Percentiles rank a stretch among this genome's conserved stretches.
phyloP scores from a whole-genome alignment of 805 yeast genomes.

The Schwanniomyces pseudopolymorphus region DNA sequence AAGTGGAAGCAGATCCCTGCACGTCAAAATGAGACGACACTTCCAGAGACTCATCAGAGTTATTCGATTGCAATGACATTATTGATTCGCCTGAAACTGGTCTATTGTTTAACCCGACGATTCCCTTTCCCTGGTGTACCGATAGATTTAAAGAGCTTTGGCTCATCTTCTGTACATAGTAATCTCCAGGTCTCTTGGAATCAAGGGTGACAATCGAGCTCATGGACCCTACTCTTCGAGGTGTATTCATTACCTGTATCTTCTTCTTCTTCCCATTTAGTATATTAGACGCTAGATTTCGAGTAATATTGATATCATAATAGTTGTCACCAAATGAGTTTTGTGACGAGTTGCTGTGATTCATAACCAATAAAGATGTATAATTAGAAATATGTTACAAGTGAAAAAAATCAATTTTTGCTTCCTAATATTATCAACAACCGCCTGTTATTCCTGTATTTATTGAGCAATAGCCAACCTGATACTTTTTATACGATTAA shows the following conservation, averaged over 20 bases:
- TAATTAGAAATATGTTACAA: neutral
- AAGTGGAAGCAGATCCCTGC: slow-evolving; percentile 37
- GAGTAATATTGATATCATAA: slow-evolving; percentile 20
- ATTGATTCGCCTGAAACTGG: slow-evolving; percentile 36
- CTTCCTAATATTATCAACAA: neutral
- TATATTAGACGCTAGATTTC: slow-evolving; percentile 5
- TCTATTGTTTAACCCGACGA: slow-evolving; percentile 9
- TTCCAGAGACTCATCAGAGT: slow-evolving; percentile 37
- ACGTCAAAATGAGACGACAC: slow-evolving; percentile 32
- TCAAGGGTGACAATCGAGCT: slow-evolving; percentile 19
- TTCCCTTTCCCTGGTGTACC: slow-evolving; percentile 5
- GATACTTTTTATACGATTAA: neutral
- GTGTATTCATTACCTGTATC: slow-evolving; percentile 11
- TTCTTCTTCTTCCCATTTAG: slow-evolving; percentile 16
- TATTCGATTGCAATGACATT: slow-evolving; percentile 28
- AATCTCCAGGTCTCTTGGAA: slow-evolving; percentile 42
- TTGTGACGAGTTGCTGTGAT: slow-evolving; percentile 18
- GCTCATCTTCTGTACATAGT: slow-evolving; percentile 32
- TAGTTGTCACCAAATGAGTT: slow-evolving; percentile 21
- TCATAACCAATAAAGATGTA: slow-evolving; percentile 10
- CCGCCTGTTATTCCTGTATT: neutral
- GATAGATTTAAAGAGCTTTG: slow-evolving; percentile 19
- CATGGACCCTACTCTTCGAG: slow-evolving; percentile 28
- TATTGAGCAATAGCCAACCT: neutral
- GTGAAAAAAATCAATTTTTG: neutral